phyloP scores from a whole-genome alignment of 768 basidiomycete species.

The Neoboletus magnificus region DNA sequence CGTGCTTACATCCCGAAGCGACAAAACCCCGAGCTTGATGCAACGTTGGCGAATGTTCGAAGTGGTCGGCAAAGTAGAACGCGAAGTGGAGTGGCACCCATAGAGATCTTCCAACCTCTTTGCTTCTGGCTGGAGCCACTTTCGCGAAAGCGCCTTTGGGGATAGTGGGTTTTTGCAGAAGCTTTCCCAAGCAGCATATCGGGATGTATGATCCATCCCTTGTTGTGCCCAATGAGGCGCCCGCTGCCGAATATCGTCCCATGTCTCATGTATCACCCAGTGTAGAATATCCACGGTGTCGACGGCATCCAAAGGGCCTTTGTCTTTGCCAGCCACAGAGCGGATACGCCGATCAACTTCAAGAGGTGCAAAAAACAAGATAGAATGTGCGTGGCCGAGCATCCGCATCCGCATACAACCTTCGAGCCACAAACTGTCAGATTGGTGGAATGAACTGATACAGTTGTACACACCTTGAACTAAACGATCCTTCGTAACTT shows the following conservation, averaged over 20 bases:
- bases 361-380: slow-evolving; percentile 45
- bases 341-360: slow-evolving; percentile 41
- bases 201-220: no score
- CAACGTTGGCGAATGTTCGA: background rate
- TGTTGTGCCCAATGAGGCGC: no score
- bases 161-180: slow-evolving; percentile 7
- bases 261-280: slow-evolving; percentile 20
- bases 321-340: slow-evolving; percentile 16
- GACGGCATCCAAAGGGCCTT: background rate
- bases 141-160: background rate
- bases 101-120: slow-evolving; percentile 36
- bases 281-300: slow-evolving; percentile 35
- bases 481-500: slow-evolving; percentile 37
- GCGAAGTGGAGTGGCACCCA: background rate
- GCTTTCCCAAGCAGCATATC: slow-evolving; percentile 7
- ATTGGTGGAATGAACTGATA: background rate
- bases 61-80: background rate
- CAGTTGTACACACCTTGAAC: slow-evolving; percentile 27
- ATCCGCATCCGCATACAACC: slow-evolving; percentile 55
- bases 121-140: slow-evolving; percentile 27
- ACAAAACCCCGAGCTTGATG: slow-evolving; percentile 24
- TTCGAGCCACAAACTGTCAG: slow-evolving; percentile 8
- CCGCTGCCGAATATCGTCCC: no score
- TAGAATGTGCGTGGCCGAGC: slow-evolving; percentile 45
- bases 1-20: slow-evolving; percentile 21